phyloP scores from a whole-genome alignment of 768 basidiomycete species.

The Lepiota subincarnata region DNA sequence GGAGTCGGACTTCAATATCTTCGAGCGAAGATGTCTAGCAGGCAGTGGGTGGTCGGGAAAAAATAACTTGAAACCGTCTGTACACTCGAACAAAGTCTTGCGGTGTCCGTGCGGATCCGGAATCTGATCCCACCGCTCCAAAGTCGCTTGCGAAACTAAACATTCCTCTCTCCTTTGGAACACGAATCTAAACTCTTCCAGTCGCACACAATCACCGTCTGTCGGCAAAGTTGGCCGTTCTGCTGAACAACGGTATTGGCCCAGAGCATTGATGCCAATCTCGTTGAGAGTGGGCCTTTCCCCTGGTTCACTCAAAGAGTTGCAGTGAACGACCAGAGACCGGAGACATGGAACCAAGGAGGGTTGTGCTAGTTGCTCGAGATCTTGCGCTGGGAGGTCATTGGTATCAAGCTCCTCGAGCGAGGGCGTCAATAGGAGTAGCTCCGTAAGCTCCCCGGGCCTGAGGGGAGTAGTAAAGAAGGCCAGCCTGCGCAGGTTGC shows the following conservation, averaged over 20 bases:
- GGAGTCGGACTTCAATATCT: too few species aligned
- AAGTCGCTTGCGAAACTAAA: background rate
- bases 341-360: background rate
- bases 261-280: background rate
- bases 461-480: background rate
- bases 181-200: background rate
- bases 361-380: background rate
- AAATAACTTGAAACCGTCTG: background rate
- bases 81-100: background rate
- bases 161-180: background rate
- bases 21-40: too few species aligned
- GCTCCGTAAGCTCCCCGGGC: background rate
- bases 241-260: background rate
- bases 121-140: background rate
- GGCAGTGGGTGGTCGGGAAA: too few species aligned
- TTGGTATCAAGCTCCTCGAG: background rate
- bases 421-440: background rate
- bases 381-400: background rate
- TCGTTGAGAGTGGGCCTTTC: background rate
- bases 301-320: background rate
- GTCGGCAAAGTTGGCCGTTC: background rate
- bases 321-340: background rate
- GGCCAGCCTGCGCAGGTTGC: background rate
- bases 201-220: background rate
- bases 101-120: background rate